A percentile compares a stretch with the other conserved stretches of the same genome.
phyloP scores from a whole-genome alignment of 2,329 filamentous ascomycete species.

The Emergomyces africanus region DNA sequence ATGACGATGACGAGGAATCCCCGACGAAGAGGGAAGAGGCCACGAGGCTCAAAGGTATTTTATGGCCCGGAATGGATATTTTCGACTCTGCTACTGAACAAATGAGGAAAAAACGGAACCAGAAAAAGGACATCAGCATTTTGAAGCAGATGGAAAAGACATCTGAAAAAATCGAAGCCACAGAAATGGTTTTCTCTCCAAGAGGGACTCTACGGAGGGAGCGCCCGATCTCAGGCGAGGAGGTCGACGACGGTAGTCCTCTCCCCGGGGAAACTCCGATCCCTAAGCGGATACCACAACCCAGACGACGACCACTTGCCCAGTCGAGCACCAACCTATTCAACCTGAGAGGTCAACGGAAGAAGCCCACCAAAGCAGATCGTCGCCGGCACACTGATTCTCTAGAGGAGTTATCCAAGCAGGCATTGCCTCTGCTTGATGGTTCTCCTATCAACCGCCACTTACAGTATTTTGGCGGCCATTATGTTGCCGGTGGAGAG shows the following conservation, averaged over 20 bases:
- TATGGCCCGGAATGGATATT: slow-evolving; percentile 40
- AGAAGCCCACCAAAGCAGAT: slow-evolving; percentile 15
- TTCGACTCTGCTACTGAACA: slow-evolving; percentile 39
- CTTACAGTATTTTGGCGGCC: slow-evolving; percentile 10
- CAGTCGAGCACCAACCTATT: slow-evolving; percentile 21
- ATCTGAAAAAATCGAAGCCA: slow-evolving; percentile 33
- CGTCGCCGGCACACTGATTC: slow-evolving; percentile 5
- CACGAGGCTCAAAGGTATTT: slow-evolving; percentile 33
- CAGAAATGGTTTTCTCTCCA: slow-evolving; percentile 36
- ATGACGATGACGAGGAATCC: slow-evolving; percentile 14
- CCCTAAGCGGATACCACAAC: slow-evolving; percentile 21
- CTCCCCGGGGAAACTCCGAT: slow-evolving; percentile 34
- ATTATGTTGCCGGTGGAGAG: slow-evolving; percentile 17
- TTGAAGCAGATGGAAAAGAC: slow-evolving; percentile 35
- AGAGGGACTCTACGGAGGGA: slow-evolving; percentile 30
- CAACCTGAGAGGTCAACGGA: slow-evolving; percentile 16
- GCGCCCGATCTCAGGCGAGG: slow-evolving; percentile 33
- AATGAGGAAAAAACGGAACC: slow-evolving; percentile 38
- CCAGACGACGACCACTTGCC: slow-evolving; percentile 17
- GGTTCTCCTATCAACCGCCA: slow-evolving; percentile 12
- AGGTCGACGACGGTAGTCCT: slow-evolving; percentile 33
- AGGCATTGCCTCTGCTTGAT: slow-evolving; percentile 13
- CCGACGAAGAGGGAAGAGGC: slow-evolving; percentile 20
- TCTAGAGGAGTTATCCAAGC: slow-evolving; percentile 8
- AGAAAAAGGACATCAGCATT: slow-evolving; percentile 37